These are phyloP conservation scores for Tetrahymena borealis DNA, from an alignment of 73 alveolate species.

Conservation along the genomic window DNA sequence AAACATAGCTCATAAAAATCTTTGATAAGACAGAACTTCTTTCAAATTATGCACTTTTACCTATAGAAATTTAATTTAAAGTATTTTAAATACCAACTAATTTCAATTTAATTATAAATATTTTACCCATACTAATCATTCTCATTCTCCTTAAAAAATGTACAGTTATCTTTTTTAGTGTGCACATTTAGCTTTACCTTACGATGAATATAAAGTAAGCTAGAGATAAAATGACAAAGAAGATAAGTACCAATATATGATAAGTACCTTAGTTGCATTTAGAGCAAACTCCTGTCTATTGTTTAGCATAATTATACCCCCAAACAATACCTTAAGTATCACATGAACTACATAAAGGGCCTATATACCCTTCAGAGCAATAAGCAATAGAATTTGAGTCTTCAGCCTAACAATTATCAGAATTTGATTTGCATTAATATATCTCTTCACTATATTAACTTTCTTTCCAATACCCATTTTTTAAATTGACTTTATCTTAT, in stretches of 20 bases:
- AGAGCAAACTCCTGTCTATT: not conserved
- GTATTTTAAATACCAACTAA: no score
- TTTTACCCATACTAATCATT: not conserved
- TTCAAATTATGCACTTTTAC: not conserved
- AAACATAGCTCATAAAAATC: not conserved
- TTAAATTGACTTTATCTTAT: not conserved
- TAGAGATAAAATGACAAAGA: not conserved
- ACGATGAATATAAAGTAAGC: not conserved
- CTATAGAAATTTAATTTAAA: not conserved
- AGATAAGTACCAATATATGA: not conserved
- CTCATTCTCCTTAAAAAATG: not conserved
- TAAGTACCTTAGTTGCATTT: not conserved
- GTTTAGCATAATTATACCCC: not conserved
- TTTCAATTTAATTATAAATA: no score
- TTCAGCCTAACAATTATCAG: not conserved
- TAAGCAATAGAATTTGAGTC: not conserved
- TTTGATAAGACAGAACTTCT: not conserved
- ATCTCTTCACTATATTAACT: not conserved
- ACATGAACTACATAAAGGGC: not conserved
- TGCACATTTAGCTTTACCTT: not conserved
- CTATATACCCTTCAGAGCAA: not conserved
- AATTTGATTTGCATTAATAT: not conserved
- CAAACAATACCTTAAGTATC: not conserved
- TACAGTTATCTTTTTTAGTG: not conserved
- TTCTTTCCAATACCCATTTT: not conserved